Evolutionary conservation across 331 rosid species (phyloP), one percentile per base, ranked within the genome.

Genomic region (Malus hybrid): DNA sequence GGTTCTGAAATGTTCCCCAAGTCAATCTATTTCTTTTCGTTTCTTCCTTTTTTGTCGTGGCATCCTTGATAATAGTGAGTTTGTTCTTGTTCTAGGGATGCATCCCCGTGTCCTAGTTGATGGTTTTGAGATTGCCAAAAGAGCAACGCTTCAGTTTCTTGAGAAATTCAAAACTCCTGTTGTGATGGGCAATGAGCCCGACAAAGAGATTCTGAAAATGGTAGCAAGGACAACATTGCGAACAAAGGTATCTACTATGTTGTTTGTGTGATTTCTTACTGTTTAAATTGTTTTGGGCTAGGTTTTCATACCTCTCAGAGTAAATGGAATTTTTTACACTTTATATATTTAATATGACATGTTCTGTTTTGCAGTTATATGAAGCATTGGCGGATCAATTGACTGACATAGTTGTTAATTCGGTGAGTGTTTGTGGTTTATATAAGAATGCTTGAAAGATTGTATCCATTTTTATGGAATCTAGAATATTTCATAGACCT

Each of bases 101-200:
- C 99, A 94, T 88, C 97, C 97, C 31, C 97, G 99, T 22, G 91
- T 94, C 13, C 74, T 94, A 81, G 97, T 92, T 71, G 99, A 92
- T 86, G 97, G 99, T 48, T 92, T 94, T 80, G 99, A 94, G 86
- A 94, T 94, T 85, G 99, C 99, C 55, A 94, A 94, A 70, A 80
- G 77, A 76, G 96, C 97, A 57, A 94, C 97, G 12, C 93, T 92
- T 63, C 93, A 92, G 39, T 94, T 92, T 80, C 88, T 94, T 39
- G 99, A 94, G 67, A 87, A 86, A 72, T 94, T 94, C 80, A 94
- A 87, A 88, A 94, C 91, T 33, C 88, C 90, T 67, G 94, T 92
- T 19, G 96, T 90, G 78, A 87, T 94, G 83, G 99, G 97, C 44
- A 79, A 84, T 74, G 96, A 90, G 74, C 99, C 99, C 32, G 99